Evolutionary conservation across 1,284 basidiomycete species (phyloP).

Genomic region (Tilletia indica): DNA sequence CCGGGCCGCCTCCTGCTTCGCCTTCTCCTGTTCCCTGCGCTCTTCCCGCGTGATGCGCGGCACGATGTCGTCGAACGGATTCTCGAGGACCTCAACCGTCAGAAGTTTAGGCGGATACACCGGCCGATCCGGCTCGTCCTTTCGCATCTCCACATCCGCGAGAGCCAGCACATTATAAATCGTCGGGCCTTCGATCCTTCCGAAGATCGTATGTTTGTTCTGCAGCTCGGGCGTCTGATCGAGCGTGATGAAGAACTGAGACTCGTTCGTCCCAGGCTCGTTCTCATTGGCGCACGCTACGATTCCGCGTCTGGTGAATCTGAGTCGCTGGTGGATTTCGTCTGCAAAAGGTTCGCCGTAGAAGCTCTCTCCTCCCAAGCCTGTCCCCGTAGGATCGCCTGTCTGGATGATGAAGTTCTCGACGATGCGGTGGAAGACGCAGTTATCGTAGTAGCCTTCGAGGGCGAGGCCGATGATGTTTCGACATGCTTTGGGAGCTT

Average conservation of each 20-base stretch:
- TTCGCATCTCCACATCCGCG: conserved; percentile 73
- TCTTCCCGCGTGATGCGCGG: conserved; percentile 95
- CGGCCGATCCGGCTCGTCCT: conserved; percentile 69
- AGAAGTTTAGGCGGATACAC: conserved; percentile 88
- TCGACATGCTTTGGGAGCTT: conserved; percentile 87
- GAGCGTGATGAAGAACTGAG: conserved; percentile 56
- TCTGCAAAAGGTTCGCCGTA: conserved; percentile 78
- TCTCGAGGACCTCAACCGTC: conserved; percentile 77
- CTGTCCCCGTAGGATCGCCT: conserved; percentile 89
- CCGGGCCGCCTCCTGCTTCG: conserved; percentile 68
- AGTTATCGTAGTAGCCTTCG: conserved; percentile 94
- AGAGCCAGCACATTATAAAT: conserved; percentile 62
- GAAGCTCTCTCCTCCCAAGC: conserved; percentile 65
- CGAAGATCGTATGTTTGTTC: conserved; percentile 51
- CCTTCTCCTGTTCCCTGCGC: conserved; percentile 74
- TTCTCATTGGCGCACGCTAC: conserved; percentile 93
- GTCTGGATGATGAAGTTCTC: conserved; percentile 88
- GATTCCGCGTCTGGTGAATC: conserved; percentile 77
- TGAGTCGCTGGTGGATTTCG: conserved; percentile 85
- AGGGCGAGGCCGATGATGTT: conserved; percentile 87
- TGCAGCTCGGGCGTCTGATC: conserved; percentile 52
- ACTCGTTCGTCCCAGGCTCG: conserved; percentile 57
- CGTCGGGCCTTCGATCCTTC: conserved; percentile 41
- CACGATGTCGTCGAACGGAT: conserved; percentile 89
- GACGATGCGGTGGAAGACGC: conserved; percentile 86